A percentile compares a stretch with the other conserved stretches of the same genome.
Conservation (phyloP, 345 rosid species). For the Angophora floribunda region DNA sequence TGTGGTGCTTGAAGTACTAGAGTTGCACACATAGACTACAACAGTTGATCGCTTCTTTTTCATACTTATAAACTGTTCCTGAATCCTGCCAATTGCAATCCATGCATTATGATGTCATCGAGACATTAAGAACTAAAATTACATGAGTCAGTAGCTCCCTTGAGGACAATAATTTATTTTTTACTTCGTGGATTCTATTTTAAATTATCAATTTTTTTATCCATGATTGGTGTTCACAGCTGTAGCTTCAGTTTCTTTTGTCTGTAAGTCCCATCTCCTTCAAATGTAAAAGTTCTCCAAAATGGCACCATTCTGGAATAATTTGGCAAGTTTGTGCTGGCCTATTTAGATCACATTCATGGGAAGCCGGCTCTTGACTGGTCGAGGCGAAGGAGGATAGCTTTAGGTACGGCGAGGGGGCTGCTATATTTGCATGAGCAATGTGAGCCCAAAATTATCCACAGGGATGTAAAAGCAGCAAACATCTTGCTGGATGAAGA, state of each 20-base stretch:
- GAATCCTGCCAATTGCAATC: background rate
- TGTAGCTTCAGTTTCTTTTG: background rate
- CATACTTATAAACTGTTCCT: background rate
- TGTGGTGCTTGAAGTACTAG: background rate
- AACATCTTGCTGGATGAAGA: slow-evolving; percentile 78
- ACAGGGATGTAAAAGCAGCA: slow-evolving; percentile 89
- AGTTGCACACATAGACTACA: background rate
- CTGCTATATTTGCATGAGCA: slow-evolving; percentile 81
- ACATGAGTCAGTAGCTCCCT: background rate
- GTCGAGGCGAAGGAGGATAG: slow-evolving; percentile 68
- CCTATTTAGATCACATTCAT: slow-evolving; percentile 37
- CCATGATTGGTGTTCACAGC: background rate
- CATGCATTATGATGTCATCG: background rate
- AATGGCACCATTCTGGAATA: background rate
- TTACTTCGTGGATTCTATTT: background rate
- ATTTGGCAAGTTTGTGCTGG: background rate
- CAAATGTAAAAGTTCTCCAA: background rate
- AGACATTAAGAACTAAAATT: background rate
- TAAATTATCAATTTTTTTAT: background rate
- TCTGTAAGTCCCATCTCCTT: background rate
- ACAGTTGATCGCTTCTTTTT: background rate
- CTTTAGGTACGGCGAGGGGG: slow-evolving; percentile 83
- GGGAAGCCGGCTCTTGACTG: slow-evolving; percentile 74
- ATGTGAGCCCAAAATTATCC: slow-evolving; percentile 84
- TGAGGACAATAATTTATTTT: background rate